Conservation (phyloP, 306 rosid genomes). For the Albizia julibrissin region DNA sequence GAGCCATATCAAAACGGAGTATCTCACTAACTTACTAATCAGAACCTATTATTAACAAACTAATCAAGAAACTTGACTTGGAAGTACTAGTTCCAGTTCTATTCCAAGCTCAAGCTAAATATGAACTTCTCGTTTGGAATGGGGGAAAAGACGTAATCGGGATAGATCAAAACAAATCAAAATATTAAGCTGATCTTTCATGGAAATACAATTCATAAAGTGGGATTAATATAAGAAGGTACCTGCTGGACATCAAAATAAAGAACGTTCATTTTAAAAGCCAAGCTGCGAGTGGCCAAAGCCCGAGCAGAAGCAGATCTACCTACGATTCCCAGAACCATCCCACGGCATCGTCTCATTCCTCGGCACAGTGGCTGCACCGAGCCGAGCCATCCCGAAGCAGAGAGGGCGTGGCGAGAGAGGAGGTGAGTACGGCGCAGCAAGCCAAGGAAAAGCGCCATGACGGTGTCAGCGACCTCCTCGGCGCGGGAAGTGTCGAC, state of each 20-base stretch:
- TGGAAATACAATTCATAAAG: neutral
- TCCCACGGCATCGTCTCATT: conserved; percentile 75
- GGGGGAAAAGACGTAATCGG: neutral
- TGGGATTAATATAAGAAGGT: neutral
- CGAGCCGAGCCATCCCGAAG: conserved; percentile 81
- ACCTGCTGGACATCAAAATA: conserved; percentile 66
- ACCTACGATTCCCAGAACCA: conserved; percentile 72
- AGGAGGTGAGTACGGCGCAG: conserved; percentile 73
- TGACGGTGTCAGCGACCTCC: conserved; percentile 75
- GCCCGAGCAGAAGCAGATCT: conserved; percentile 75
- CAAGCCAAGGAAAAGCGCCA: conserved; percentile 74
- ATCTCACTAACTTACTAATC: neutral
- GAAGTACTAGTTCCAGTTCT: neutral
- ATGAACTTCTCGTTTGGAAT: neutral
- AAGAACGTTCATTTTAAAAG: conserved; percentile 70
- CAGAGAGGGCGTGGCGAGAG: conserved; percentile 68
- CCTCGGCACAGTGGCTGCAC: conserved; percentile 76
- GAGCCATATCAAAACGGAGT: neutral
- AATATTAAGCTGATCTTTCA: too few relatives aligned
- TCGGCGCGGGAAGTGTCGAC: conserved; percentile 71
- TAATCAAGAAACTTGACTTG: neutral
- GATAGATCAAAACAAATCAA: neutral
- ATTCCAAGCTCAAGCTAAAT: neutral
- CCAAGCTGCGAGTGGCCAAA: conserved; percentile 74
- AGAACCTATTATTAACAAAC: neutral